Percentiles rank a stretch among this genome's conserved stretches.
Conservation (phyloP, 257 asterid genomes). For the Galeopsis tetrahit region DNA sequence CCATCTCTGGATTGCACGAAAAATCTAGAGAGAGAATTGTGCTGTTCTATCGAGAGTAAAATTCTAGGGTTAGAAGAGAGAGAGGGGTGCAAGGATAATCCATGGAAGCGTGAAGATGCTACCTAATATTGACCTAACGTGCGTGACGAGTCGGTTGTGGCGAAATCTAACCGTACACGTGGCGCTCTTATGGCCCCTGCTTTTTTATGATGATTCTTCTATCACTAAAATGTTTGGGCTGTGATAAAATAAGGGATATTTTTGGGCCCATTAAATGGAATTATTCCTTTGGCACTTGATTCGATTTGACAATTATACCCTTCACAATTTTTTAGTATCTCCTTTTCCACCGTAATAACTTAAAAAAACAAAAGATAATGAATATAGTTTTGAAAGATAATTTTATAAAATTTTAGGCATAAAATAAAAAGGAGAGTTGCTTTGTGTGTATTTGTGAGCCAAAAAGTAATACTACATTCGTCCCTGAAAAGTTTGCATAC, state of each 20-base stretch:
- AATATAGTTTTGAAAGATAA: no score
- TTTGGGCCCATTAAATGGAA: conserved; percentile 4
- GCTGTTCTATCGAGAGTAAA: conserved; percentile 21
- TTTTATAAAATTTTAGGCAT: no score
- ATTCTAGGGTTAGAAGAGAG: conserved; percentile 34
- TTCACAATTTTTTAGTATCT: neutral
- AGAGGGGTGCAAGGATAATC: conserved; percentile 25
- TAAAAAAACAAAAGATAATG: no score
- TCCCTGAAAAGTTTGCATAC: no score
- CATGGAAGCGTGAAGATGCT: conserved; percentile 14
- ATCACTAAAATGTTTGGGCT: conserved; percentile 7
- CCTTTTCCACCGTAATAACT: no score
- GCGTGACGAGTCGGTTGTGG: conserved; percentile 33
- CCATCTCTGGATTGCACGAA: conserved; percentile 53
- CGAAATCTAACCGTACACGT: conserved; percentile 56
- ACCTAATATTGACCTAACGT: conserved; percentile 45
- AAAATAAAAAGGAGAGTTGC: no score
- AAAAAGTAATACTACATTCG: no score
- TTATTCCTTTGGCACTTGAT: neutral
- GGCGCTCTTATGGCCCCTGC: conserved; percentile 30
- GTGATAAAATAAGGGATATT: neutral
- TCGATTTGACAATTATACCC: neutral
- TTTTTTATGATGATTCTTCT: conserved; percentile 40
- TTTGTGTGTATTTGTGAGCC: no score
- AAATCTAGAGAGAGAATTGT: conserved; percentile 33